These are phyloP conservation scores for Anisodus acutangulus DNA, from an alignment of 257 asterid species.

Conservation along the genomic window DNA sequence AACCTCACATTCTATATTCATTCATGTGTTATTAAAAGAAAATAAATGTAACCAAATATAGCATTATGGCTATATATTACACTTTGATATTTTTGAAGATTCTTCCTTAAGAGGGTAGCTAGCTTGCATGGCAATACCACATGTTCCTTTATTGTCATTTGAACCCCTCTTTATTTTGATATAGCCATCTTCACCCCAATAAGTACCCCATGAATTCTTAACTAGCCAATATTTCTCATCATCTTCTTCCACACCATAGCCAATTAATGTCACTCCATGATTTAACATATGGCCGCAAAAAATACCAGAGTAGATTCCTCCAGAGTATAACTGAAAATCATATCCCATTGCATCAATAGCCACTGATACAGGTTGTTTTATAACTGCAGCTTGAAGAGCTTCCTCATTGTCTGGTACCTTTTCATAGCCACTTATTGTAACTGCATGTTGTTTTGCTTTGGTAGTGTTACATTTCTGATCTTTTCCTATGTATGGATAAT, in stretches of 20 bases:
- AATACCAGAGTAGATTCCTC: constrained; percentile 53
- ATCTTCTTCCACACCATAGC: constrained; percentile 50
- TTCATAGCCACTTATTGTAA: constrained; percentile 50
- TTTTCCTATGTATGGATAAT: constrained; percentile 57
- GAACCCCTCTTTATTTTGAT: constrained; percentile 50
- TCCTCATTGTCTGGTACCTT: constrained; percentile 48
- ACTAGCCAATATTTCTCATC: constrained; percentile 63
- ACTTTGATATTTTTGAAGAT: neutral
- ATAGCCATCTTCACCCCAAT: constrained; percentile 69
- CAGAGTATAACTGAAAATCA: constrained; percentile 54
- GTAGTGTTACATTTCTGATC: constrained; percentile 39
- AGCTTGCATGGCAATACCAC: constrained; percentile 60
- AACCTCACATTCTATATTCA: neutral
- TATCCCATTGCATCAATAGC: constrained; percentile 57
- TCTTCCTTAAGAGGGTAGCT: constrained; percentile 56
- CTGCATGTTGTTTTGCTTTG: constrained; percentile 40
- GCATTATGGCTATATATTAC: neutral
- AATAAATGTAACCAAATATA: neutral
- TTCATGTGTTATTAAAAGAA: neutral
- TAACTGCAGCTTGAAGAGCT: constrained; percentile 53
- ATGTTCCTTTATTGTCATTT: constrained; percentile 39
- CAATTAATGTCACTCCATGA: constrained; percentile 63
- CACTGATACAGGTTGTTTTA: constrained; percentile 68
- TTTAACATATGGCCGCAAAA: constrained; percentile 47
- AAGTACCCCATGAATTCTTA: constrained; percentile 72